A percentile compares a stretch with the other conserved stretches of the same genome.
Conservation (phyloP, 192 early-diverging fungal genomes). For the Coemansia sp. region DNA sequence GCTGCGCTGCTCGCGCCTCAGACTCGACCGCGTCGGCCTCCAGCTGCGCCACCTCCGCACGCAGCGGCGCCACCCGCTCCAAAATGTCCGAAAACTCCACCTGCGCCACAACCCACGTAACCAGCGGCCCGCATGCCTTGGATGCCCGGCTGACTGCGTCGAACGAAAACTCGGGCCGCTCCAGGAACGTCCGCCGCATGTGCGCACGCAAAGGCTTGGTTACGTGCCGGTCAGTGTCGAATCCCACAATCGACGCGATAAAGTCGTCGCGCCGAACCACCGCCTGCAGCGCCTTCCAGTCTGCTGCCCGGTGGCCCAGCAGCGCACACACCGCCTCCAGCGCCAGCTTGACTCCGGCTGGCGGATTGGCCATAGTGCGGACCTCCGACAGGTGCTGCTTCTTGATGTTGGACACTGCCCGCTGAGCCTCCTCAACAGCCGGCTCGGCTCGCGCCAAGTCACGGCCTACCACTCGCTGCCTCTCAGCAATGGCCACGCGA, state of each 20-base stretch:
- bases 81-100: constrained; percentile 90
- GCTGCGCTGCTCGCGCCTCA: constrained; percentile 65
- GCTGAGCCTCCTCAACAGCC: constrained; percentile 91
- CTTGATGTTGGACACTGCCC: constrained; percentile 92
- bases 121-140: constrained; percentile 97
- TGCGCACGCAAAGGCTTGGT: constrained; percentile 71
- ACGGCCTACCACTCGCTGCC: constrained; percentile 72
- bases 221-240: constrained; percentile 84
- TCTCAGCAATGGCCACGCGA: constrained; percentile 71
- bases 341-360: constrained; percentile 90
- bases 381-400: constrained; percentile 96
- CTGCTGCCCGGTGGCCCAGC: constrained; percentile 78
- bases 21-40: constrained; percentile 74
- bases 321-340: constrained; percentile 97
- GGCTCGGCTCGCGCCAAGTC: constrained; percentile 98
- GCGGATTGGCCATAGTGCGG: constrained; percentile 94
- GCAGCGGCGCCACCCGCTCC: constrained; percentile 92
- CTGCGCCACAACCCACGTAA: constrained; percentile 98
- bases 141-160: constrained; percentile 95
- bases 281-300: constrained; percentile 90
- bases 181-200: constrained; percentile 75
- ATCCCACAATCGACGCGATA: constrained; percentile 95
- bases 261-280: constrained; percentile 95
- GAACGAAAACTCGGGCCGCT: constrained; percentile 85
- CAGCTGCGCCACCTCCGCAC: constrained; percentile 83